Conservation (phyloP, 192 early-diverging fungal species). For the Glomus cerebriforme region DNA sequence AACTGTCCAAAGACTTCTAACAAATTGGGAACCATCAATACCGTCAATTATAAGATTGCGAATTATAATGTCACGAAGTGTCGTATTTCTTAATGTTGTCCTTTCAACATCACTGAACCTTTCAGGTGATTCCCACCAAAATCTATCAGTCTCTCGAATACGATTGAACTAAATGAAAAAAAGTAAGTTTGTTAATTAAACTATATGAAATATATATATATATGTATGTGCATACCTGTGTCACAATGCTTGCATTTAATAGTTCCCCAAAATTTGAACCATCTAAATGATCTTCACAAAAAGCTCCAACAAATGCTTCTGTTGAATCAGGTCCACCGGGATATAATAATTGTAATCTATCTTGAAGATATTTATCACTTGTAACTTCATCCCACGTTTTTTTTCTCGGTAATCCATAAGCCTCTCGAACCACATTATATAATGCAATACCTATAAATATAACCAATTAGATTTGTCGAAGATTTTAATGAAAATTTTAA, state of each 20-base stretch:
- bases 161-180: constrained; percentile 41
- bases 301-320: constrained; percentile 27
- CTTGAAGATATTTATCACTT: not conserved
- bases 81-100: constrained; percentile 21
- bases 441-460: constrained; percentile 18
- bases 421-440: constrained; percentile 25
- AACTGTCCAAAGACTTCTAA: constrained; percentile 9
- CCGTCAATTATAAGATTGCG: not conserved
- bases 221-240: not conserved
- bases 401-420: not conserved
- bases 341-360: not conserved
- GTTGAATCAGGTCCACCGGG: not conserved
- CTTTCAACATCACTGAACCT: constrained; percentile 46
- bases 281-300: constrained; percentile 27
- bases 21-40: not conserved
- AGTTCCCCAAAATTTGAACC: constrained; percentile 19
- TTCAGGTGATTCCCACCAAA: constrained; percentile 55
- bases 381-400: constrained; percentile 27
- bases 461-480: not conserved
- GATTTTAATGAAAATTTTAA: not conserved
- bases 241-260: not conserved
- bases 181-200: too few relatives aligned
- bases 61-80: constrained; percentile 29
- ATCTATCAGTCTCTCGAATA: constrained; percentile 51
- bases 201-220: not conserved